Conservation (phyloP, 139 green algal species). For the Helicosporidium sp. region DNA sequence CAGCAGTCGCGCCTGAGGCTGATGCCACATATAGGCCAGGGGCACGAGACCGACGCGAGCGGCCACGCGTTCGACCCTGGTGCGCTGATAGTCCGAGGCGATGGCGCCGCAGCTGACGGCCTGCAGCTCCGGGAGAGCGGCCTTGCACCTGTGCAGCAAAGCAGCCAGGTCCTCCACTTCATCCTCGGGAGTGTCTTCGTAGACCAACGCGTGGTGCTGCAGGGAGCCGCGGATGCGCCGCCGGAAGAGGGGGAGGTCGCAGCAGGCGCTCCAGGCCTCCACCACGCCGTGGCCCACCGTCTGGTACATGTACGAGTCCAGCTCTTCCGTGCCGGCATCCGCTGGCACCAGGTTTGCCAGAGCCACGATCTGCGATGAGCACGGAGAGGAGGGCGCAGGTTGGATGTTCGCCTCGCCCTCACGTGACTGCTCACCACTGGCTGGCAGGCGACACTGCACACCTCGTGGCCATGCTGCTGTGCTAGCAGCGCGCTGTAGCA, state of each 20-base stretch:
- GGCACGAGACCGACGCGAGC: slow-evolving; percentile 60
- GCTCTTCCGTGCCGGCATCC: slow-evolving; percentile 39
- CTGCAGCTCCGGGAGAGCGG: slow-evolving; percentile 24
- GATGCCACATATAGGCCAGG: slow-evolving; percentile 77
- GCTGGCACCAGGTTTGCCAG: slow-evolving; percentile 56
- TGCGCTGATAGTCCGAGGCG: slow-evolving; percentile 87
- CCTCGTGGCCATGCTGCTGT: slow-evolving; percentile 33
- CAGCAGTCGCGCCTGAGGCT: slow-evolving; percentile 59
- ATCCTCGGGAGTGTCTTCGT: slow-evolving; percentile 46
- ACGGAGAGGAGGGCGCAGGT: background rate
- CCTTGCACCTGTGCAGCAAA: slow-evolving; percentile 50
- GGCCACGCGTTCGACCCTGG: slow-evolving; percentile 80
- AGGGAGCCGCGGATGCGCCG: slow-evolving; percentile 34
- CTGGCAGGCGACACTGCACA: too few relatives aligned
- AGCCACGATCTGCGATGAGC: slow-evolving; percentile 25
- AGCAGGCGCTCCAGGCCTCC: slow-evolving; percentile 54
- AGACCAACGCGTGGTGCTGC: slow-evolving; percentile 21
- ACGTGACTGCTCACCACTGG: too few relatives aligned
- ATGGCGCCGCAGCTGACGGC: slow-evolving; percentile 78
- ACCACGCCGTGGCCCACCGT: slow-evolving; percentile 82
- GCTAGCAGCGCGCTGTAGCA: slow-evolving; percentile 47
- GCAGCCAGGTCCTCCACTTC: slow-evolving; percentile 80
- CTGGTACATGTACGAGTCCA: slow-evolving; percentile 90
- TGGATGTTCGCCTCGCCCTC: too few relatives aligned
- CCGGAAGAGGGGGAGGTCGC: slow-evolving; percentile 64